Conservation (phyloP, 768 basidiomycete genomes). For the Hysterangium stoloniferum region DNA sequence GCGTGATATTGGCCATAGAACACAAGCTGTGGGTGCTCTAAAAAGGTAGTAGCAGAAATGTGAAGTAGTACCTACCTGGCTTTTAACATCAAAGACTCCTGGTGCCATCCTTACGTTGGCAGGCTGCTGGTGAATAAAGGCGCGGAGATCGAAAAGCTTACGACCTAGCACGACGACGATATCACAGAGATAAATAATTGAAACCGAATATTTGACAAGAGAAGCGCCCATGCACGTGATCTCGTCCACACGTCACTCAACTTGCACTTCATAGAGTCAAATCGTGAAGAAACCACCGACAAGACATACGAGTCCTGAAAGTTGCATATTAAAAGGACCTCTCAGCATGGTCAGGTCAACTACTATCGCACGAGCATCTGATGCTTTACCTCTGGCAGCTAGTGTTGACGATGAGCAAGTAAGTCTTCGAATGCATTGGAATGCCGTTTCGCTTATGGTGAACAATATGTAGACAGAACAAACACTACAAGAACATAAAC, state of each 20-base stretch:
- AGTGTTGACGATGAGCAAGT: constrained; percentile 98
- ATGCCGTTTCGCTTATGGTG: not conserved
- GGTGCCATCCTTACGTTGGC: constrained; percentile 8
- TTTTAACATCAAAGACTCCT: constrained; percentile 54
- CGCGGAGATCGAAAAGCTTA: too few relatives aligned
- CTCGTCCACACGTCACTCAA: not conserved
- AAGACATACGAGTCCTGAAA: not conserved
- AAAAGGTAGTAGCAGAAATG: constrained; percentile 4
- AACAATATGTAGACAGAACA: constrained; percentile 68
- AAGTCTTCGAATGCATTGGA: constrained; percentile 14
- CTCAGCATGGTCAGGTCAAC: constrained; percentile 76
- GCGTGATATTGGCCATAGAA: constrained; percentile 94
- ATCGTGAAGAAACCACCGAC: not conserved
- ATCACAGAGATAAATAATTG: too few relatives aligned
- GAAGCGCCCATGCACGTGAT: not conserved
- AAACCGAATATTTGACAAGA: not conserved
- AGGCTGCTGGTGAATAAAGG: too few relatives aligned
- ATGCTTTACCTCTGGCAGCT: constrained; percentile 86
- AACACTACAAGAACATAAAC: constrained; percentile 93
- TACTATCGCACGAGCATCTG: constrained; percentile 75
- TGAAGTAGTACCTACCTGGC: constrained; percentile 43
- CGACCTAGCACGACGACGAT: too few relatives aligned
- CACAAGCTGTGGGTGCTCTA: constrained; percentile 61
- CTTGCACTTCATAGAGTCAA: too few relatives aligned
- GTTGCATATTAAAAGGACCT: not conserved